These are phyloP conservation scores for Cucumis cinereus DNA, from an alignment of 306 rosid genomes.

Conservation along the genomic window DNA sequence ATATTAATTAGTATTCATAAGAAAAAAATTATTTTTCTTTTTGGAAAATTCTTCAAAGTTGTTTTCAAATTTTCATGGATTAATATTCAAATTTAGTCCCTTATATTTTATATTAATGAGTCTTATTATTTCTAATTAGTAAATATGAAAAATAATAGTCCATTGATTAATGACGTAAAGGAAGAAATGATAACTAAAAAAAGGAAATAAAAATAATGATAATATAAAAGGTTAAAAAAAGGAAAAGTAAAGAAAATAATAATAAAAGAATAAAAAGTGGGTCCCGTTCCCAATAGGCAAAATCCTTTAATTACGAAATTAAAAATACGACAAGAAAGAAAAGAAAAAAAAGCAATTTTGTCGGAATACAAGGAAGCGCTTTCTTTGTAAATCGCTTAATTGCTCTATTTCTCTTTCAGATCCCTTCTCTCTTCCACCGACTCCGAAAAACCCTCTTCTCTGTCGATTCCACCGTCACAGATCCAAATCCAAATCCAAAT, in stretches of 20 bases:
- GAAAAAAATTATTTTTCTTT: no score
- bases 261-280: background rate
- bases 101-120: no score
- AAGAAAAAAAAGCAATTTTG: background rate
- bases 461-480: background rate
- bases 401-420: background rate
- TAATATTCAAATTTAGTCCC: no score
- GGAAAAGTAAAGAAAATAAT: background rate
- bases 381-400: background rate
- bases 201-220: background rate
- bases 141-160: background rate
- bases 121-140: no score
- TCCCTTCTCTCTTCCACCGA: background rate
- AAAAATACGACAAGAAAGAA: background rate
- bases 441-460: slow-evolving; percentile 3
- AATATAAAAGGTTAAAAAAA: background rate
- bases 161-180: background rate
- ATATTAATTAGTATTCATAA: no score
- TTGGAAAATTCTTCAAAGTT: no score
- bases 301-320: background rate
- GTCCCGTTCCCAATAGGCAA: background rate
- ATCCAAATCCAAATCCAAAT: background rate
- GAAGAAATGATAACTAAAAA: background rate
- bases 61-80: no score
- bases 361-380: background rate